A percentile compares a stretch with the other conserved stretches of the same genome.
These are phyloP conservation scores for Penicillium sp. DNA, from an alignment of 2,329 filamentous ascomycete genomes.

Conservation along the genomic window DNA sequence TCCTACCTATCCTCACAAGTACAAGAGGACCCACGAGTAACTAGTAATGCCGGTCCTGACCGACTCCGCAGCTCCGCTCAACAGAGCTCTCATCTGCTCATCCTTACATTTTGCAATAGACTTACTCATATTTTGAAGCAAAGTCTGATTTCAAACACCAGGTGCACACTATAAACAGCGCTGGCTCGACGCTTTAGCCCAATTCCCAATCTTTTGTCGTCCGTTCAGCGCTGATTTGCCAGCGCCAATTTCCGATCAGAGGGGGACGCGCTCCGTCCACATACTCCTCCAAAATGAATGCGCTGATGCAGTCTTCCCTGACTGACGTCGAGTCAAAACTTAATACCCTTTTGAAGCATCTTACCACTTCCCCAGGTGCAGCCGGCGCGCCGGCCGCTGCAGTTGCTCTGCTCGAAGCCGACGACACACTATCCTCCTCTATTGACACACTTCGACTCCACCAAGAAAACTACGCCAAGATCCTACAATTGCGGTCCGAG, in stretches of 20 bases:
- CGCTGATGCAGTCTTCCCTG: slow-evolving; percentile 44
- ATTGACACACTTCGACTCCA: slow-evolving; percentile 48
- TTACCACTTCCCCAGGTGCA: slow-evolving; percentile 50
- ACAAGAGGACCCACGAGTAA: no score
- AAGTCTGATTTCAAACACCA: neutral
- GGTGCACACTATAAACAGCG: neutral
- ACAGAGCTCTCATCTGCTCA: neutral
- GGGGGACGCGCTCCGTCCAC: neutral
- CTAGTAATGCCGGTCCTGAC: neutral
- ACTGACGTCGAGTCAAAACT: slow-evolving; percentile 48
- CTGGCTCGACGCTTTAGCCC: neutral
- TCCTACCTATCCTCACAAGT: no score
- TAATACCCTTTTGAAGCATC: slow-evolving; percentile 45
- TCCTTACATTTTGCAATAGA: neutral
- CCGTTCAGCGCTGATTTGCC: neutral
- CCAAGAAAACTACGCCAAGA: slow-evolving; percentile 50
- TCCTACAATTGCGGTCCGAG: slow-evolving; percentile 46
- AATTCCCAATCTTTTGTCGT: no score
- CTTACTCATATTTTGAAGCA: neutral
- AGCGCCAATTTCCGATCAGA: neutral
- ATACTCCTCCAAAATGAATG: slow-evolving; percentile 41
- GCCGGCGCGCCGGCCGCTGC: slow-evolving; percentile 48
- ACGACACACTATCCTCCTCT: slow-evolving; percentile 47
- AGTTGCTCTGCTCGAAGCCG: slow-evolving; percentile 45
- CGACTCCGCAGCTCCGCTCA: neutral